Evolutionary conservation across 2,329 filamentous ascomycete genomes (phyloP).

Genomic region (Ambrosiella xylebori): DNA sequence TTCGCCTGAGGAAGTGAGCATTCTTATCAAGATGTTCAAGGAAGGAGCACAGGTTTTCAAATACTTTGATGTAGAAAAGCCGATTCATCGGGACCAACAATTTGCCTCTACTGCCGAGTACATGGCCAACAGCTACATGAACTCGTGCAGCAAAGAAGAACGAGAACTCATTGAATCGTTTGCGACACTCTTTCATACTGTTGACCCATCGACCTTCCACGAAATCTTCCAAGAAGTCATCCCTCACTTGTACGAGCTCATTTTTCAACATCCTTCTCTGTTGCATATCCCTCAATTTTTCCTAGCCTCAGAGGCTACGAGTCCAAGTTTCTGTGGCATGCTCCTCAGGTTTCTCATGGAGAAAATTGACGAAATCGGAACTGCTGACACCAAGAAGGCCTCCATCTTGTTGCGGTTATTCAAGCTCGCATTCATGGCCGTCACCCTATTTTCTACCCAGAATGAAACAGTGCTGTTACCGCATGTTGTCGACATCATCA

Average conservation of each 20-base stretch:
- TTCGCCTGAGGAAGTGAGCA: conserved; percentile 88
- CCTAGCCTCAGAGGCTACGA: conserved; percentile 94
- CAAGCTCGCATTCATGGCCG: conserved; percentile 98
- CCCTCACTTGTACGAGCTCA: conserved; percentile 89
- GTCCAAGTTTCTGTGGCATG: conserved; percentile 95
- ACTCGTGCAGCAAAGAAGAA: conserved; percentile 85
- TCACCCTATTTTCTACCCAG: conserved; percentile 82
- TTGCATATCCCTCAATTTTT: conserved; percentile 96
- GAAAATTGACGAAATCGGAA: conserved; percentile 85
- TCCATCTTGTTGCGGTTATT: conserved; percentile 86
- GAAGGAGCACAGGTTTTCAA: conserved; percentile 93
- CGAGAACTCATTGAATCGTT: conserved; percentile 96
- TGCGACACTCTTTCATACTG: conserved; percentile 94
- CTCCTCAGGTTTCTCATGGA: conserved; percentile 94
- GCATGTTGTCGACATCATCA: conserved; percentile 93
- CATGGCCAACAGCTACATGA: conserved; percentile 87
- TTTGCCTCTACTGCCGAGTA: conserved; percentile 61
- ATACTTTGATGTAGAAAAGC: conserved; percentile 85
- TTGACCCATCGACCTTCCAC: conserved; percentile 95
- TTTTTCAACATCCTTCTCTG: conserved; percentile 87
- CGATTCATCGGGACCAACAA: conserved; percentile 18
- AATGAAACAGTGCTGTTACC: conserved; percentile 93
- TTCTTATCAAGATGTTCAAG: conserved; percentile 92
- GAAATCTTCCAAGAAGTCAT: conserved; percentile 98
- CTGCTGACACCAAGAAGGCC: conserved; percentile 77